Evolutionary conservation across 805 yeast species (phyloP).

Genomic region (Jamesozyma piceae): DNA sequence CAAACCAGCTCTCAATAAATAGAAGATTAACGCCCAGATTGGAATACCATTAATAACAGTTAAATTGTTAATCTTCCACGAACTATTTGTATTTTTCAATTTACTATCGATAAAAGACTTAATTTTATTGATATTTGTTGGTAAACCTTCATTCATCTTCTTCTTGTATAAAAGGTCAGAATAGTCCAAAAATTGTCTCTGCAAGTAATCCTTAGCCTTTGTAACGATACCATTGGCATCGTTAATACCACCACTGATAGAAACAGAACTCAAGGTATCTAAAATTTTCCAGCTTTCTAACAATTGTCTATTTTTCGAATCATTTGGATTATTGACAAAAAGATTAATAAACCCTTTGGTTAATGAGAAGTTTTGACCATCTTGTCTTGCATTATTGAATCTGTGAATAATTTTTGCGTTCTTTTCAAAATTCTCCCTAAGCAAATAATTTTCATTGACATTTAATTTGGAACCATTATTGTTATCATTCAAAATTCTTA

Average conservation of each 20-base stretch:
- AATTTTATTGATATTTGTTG: constrained; percentile 65
- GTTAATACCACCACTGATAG: background rate
- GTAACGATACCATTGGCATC: constrained; percentile 35
- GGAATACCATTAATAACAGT: constrained; percentile 74
- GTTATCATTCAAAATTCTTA: constrained; percentile 19
- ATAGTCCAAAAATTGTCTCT: constrained; percentile 66
- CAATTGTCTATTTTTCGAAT: constrained; percentile 59
- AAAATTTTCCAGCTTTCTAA: constrained; percentile 68
- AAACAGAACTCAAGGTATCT: constrained; percentile 24
- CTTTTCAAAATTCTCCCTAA: constrained; percentile 54
- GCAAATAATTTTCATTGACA: constrained; percentile 35
- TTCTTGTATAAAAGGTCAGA: constrained; percentile 53
- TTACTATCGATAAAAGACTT: constrained; percentile 47
- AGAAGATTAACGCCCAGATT: constrained; percentile 88
- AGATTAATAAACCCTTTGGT: constrained; percentile 52
- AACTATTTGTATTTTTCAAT: constrained; percentile 35
- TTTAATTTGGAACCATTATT: constrained; percentile 32
- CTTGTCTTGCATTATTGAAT: constrained; percentile 61
- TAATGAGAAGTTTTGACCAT: constrained; percentile 41
- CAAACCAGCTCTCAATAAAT: constrained; percentile 76
- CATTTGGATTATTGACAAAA: constrained; percentile 42
- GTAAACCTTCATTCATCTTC: constrained; percentile 54
- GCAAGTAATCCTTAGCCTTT: constrained; percentile 54
- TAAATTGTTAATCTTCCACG: constrained; percentile 46
- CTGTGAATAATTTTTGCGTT: constrained; percentile 64